phyloP scores from a whole-genome alignment of 163 green algal genomes.

The Volvox carteri region DNA sequence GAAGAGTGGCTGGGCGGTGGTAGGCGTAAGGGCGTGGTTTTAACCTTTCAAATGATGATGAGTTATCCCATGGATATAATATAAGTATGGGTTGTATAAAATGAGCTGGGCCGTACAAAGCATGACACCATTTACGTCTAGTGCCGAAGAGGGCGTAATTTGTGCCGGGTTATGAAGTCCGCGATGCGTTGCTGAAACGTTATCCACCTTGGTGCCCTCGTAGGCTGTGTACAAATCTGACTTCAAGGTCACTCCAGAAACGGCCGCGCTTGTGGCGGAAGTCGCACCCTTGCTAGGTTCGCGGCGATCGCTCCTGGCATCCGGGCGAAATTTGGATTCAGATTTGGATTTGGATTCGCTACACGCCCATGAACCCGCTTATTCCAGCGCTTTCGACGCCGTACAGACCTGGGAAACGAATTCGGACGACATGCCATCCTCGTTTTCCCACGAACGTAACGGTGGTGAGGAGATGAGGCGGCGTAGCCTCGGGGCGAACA shows the following conservation, averaged over 20 bases:
- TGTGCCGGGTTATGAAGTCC: too few relatives aligned
- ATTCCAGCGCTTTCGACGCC: not conserved
- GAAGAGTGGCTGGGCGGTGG: too few relatives aligned
- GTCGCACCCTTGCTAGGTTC: too few relatives aligned
- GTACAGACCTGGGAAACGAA: not conserved
- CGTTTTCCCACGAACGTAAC: not conserved
- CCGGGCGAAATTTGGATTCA: not conserved
- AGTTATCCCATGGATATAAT: too few relatives aligned
- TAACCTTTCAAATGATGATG: too few relatives aligned
- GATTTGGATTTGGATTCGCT: not conserved
- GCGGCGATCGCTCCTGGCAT: not conserved
- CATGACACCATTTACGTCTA: too few relatives aligned
- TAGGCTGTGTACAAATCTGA: not conserved
- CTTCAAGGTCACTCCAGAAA: not conserved
- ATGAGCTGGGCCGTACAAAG: too few relatives aligned
- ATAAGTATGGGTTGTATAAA: too few relatives aligned
- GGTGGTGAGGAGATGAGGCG: not conserved
- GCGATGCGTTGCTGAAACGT: too few relatives aligned
- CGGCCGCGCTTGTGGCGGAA: not conserved
- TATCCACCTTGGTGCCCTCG: not conserved
- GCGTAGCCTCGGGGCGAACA: not conserved
- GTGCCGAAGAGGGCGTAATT: too few relatives aligned
- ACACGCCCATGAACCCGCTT: not conserved
- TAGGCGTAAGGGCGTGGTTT: too few relatives aligned
- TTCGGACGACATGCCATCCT: not conserved